Base-by-base conservation (phyloP, 176 grass and related monocot genomes). In the Lolium perenne region DNA sequence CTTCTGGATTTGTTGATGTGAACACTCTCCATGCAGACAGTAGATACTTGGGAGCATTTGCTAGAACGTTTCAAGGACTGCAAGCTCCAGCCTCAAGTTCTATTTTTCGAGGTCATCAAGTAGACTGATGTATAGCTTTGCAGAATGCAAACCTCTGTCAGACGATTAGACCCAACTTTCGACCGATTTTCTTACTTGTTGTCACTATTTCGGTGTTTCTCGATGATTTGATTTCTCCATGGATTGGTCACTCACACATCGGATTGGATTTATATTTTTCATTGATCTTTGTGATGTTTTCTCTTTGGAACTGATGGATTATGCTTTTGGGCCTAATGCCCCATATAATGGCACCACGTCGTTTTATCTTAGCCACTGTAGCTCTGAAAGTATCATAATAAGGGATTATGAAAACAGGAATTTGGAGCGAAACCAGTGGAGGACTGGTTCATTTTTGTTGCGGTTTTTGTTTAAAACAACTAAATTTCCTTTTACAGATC, bases 101-200 rank as follows among this genome's bases (percentile, higher is more conserved):
- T 83, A 35, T 82, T 82, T 71, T 83, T 71, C 7, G 80, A 82
- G 66, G 35, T 82, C 50, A 71, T 82, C 65, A 82, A 82, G 80
- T 82, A 82, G 66, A 58, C 22, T 5, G 3, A 16, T 10, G 41
- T 63, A 65, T 11, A 68, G 26, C 63, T 66, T 54, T 32, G 62
- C 25, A 81, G 79, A 75, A 75, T 75, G 72, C 22, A 75, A 53
- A 50, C 62, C 22, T 48, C 22, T 80, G 41, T n/a, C 14, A 49
- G 43, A 80, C 41, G 5, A 80, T 66, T 6, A 46, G 15, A 77
- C 17, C 57, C 38, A 38, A 66, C 13, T 67, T 32, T 38, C 4
- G 47, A 75, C 13, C 46, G 46, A 51, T 75, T 51, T 74, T 74
- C 7, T 18, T 51, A 21, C 69, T 21, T 71, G 38, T 29, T 29